Base-by-base conservation (phyloP, 148 eudicot species). In the Salicornia ramosissima region DNA sequence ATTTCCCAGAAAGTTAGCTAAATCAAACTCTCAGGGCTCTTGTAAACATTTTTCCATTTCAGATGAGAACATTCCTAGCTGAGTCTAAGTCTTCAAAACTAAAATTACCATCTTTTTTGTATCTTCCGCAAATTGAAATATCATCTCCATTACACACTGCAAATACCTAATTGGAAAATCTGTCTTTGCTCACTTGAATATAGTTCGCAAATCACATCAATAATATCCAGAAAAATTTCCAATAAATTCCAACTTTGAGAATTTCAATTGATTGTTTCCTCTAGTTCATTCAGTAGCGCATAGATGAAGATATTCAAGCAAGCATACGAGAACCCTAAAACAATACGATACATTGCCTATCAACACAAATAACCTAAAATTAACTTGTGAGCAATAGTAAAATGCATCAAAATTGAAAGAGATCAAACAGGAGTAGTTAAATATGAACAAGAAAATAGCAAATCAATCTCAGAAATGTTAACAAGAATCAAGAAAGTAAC, bases 401-500 rank as follows among this genome's bases (percentile, higher is more conserved):
- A 45, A 57, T 43, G 46, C 28, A 69, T 58, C 39, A 40, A 57
- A 28, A 69, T 58, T 26, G 25, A 57, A 28, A 21, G 22, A 11
- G 14, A 53, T 24, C 30, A 13, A 60, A 19, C 10, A 34, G 7
- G 28, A 60, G 5, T 25, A 31, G 19, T 31, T 5, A 34, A 21
- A 22, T 10, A 62, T 0, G 1, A 36, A n/a, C 12, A 36, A 36
- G 30, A 40, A 62, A 55, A 24, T 6, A 4, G 29, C 21, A 54
- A 26, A 36, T 36, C 40, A 36, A 36, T 36, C 5, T 36, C 4
- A 36, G 40, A 36, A 36, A 36, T n/a, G 14, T 15, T 0, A 10
- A 4, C 18, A 43, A 51, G 25, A 28, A 14, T 0, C 16, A 63
- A 64, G 42, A 63, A 64, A 16, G 52, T 6, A 72, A 79, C 84